phyloP scores from a whole-genome alignment of 257 asterid genomes.

The Buddleja alternifolia region DNA sequence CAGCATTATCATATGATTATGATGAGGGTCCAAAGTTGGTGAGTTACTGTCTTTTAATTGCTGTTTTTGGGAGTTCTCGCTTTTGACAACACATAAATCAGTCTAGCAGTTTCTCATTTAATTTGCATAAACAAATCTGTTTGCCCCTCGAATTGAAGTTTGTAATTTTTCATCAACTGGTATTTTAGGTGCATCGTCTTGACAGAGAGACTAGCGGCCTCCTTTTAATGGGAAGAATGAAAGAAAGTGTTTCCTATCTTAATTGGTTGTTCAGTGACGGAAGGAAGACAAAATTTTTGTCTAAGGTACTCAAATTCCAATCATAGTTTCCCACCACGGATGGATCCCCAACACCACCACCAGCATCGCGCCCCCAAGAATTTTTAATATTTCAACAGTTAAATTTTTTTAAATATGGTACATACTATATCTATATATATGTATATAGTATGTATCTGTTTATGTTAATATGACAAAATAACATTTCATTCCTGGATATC shows the following conservation, averaged over 20 bases:
- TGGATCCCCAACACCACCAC: too few species aligned
- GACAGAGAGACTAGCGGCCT: slow-evolving; percentile 98
- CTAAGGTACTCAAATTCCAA: slow-evolving; percentile 53
- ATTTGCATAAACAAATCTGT: slow-evolving; percentile 9
- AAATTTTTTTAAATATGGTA: too few species aligned
- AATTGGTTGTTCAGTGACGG: slow-evolving; percentile 70
- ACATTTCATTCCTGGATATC: too few species aligned
- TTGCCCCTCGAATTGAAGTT: neutral
- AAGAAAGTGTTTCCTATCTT: slow-evolving; percentile 79
- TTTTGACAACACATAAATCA: neutral
- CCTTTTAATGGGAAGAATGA: slow-evolving; percentile 85
- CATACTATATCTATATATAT: too few species aligned
- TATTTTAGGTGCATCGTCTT: slow-evolving; percentile 84
- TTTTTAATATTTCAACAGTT: too few species aligned
- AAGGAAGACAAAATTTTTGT: slow-evolving; percentile 54
- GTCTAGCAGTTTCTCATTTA: slow-evolving; percentile 11
- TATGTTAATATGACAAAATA: too few species aligned
- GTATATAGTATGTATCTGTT: too few species aligned
- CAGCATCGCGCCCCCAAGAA: too few species aligned
- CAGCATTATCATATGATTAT: slow-evolving; percentile 82
- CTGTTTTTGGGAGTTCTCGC: neutral
- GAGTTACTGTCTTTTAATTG: slow-evolving; percentile 25
- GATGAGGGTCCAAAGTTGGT: slow-evolving; percentile 96
- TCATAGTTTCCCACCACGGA: slow-evolving; percentile 11
- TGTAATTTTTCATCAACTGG: slow-evolving; percentile 17